Percentiles rank a stretch among this genome's conserved stretches.
phyloP scores from a whole-genome alignment of 805 yeast genomes.

The Candida sithepensis region DNA sequence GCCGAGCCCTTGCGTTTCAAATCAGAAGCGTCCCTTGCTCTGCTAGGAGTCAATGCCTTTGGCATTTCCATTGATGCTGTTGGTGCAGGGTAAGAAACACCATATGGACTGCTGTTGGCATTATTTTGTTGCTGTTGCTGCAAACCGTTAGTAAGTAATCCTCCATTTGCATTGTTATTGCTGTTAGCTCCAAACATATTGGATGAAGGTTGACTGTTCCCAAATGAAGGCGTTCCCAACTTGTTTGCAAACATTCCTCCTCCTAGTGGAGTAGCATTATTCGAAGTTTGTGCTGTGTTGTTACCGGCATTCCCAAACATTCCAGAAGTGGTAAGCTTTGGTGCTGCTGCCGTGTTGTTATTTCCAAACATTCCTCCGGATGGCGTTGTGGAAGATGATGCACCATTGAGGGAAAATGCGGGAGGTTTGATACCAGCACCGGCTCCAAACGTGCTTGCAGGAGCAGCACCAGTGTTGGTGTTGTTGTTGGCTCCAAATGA shows the following conservation, averaged over 20 bases:
- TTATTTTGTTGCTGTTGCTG: constrained; percentile 6
- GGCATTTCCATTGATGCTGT: constrained; percentile 26
- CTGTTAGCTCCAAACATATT: constrained; percentile 31
- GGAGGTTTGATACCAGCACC: background rate
- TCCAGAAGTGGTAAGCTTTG: background rate
- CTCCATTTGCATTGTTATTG: constrained; percentile 5
- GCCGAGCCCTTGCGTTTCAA: constrained; percentile 23
- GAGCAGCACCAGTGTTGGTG: constrained; percentile 2
- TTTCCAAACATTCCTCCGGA: background rate
- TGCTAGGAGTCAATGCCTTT: constrained; percentile 23
- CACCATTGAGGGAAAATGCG: background rate
- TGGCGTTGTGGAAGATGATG: background rate
- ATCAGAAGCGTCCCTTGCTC: constrained; percentile 5
- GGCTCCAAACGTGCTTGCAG: background rate
- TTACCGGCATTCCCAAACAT: background rate
- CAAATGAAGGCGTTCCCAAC: constrained; percentile 26
- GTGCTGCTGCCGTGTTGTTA: background rate
- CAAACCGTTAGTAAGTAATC: constrained; percentile 15
- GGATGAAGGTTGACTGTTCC: constrained; percentile 41
- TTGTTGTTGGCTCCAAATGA: constrained; percentile 12
- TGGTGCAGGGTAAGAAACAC: constrained; percentile 16
- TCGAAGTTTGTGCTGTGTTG: background rate
- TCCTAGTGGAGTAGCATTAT: background rate
- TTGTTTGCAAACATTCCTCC: background rate
- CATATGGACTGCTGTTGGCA: constrained; percentile 23